A percentile compares a stretch with the other conserved stretches of the same genome.
phyloP scores from a whole-genome alignment of 108 stramenopile species.

The Conticribra weissflogii region DNA sequence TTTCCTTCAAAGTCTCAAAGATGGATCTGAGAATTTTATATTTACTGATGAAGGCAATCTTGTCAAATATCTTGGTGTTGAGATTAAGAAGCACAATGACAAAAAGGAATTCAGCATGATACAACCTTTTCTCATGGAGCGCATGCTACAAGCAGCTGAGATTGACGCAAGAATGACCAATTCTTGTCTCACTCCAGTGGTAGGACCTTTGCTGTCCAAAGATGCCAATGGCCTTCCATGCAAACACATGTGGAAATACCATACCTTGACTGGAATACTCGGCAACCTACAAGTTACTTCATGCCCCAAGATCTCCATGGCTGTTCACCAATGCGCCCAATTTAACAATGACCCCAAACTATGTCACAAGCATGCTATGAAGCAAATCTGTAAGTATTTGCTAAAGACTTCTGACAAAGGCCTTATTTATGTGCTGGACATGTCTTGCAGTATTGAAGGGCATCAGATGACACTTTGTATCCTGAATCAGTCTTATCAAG shows the following conservation, averaged over 20 bases:
- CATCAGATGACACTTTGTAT: not conserved
- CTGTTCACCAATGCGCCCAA: slow-evolving; percentile 39
- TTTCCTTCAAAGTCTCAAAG: not conserved
- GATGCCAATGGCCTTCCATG: not conserved
- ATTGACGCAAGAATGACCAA: not conserved
- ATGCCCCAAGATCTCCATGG: not conserved
- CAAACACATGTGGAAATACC: not conserved
- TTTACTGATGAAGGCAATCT: not conserved
- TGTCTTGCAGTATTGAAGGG: not conserved
- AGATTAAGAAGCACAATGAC: slow-evolving; percentile 10
- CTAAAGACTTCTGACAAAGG: not conserved
- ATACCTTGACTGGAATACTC: not conserved
- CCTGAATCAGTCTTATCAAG: not conserved
- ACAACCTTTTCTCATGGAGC: not conserved
- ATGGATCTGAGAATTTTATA: slow-evolving; percentile 3
- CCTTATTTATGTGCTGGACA: not conserved
- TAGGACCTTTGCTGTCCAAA: not conserved
- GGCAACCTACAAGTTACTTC: not conserved
- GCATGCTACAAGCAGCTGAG: not conserved
- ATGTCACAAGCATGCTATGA: slow-evolving; percentile 41
- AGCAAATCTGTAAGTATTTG: not conserved
- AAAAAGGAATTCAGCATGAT: not conserved
- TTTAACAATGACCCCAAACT: slow-evolving; percentile 42
- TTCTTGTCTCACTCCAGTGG: not conserved
- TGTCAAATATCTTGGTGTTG: not conserved